Percentiles rank a stretch among this genome's conserved stretches.
phyloP scores from a whole-genome alignment of 345 rosid genomes.

The Capsella bursapastoris region DNA sequence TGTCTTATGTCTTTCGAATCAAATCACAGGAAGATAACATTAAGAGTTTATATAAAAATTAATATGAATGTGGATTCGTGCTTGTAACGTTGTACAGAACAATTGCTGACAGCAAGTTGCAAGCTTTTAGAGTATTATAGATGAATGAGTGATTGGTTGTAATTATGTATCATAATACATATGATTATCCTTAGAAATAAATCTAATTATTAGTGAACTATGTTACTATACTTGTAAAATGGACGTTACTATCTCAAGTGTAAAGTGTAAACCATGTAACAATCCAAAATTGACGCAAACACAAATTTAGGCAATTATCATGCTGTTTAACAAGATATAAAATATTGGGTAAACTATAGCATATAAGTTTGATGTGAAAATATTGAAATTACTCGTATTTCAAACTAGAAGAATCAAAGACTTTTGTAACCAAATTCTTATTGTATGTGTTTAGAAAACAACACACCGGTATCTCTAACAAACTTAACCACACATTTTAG shows the following conservation, averaged over 20 bases:
- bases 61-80: conserved; percentile 13
- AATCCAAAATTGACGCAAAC: neutral
- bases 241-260: neutral
- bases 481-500: neutral
- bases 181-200: too few species aligned
- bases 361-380: neutral
- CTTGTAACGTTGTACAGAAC: conserved; percentile 24
- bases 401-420: neutral
- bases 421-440: neutral
- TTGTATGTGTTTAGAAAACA: neutral
- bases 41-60: conserved; percentile 18
- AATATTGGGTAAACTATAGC: neutral
- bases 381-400: neutral
- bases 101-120: neutral
- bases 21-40: neutral
- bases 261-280: neutral
- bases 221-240: neutral
- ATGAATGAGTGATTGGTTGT: neutral
- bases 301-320: neutral
- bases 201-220: neutral
- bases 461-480: neutral
- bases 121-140: neutral
- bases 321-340: neutral
- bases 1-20: conserved; percentile 1
- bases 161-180: neutral